phyloP scores from a whole-genome alignment of 2,329 filamentous ascomycete genomes.

The Penicillium fuscoglaucum region DNA sequence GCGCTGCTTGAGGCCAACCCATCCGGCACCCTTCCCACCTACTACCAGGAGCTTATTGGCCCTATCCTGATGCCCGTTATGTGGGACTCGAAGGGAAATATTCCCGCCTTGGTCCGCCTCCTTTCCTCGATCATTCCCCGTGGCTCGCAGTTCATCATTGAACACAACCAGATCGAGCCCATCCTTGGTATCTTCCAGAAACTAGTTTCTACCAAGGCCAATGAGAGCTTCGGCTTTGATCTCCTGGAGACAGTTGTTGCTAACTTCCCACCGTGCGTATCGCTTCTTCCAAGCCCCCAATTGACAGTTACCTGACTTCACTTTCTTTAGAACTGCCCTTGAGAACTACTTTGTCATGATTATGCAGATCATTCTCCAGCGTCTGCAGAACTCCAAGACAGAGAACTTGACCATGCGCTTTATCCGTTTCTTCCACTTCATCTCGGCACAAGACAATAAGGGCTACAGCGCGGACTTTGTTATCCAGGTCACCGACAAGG shows the following conservation, averaged over 20 bases:
- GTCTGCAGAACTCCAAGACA: slow-evolving; percentile 69
- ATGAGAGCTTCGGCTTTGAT: slow-evolving; percentile 85
- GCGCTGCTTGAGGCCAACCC: slow-evolving; percentile 86
- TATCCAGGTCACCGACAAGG: slow-evolving; percentile 75
- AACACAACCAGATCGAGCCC: slow-evolving; percentile 78
- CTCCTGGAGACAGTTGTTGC: slow-evolving; percentile 78
- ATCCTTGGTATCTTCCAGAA: slow-evolving; percentile 97
- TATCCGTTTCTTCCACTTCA: slow-evolving; percentile 89
- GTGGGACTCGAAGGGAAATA: slow-evolving; percentile 91
- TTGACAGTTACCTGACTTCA: slow-evolving; percentile 1
- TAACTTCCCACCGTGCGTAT: slow-evolving; percentile 68
- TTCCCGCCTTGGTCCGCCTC: slow-evolving; percentile 84
- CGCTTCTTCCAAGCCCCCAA: neutral
- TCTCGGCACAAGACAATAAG: slow-evolving; percentile 74
- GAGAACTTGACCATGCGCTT: slow-evolving; percentile 86
- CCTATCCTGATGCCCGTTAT: slow-evolving; percentile 77
- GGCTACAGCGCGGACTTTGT: slow-evolving; percentile 94
- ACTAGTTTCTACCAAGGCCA: slow-evolving; percentile 75
- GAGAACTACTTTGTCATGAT: slow-evolving; percentile 78
- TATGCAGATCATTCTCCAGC: slow-evolving; percentile 75
- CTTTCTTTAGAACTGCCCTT: slow-evolving; percentile 56
- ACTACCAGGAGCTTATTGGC: slow-evolving; percentile 75
- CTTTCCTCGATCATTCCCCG: slow-evolving; percentile 81
- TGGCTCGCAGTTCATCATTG: slow-evolving; percentile 69
- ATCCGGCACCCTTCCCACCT: slow-evolving; percentile 71